phyloP scores from a whole-genome alignment of 164 flowering plant species.

The Tetrastigma voinierianum region DNA sequence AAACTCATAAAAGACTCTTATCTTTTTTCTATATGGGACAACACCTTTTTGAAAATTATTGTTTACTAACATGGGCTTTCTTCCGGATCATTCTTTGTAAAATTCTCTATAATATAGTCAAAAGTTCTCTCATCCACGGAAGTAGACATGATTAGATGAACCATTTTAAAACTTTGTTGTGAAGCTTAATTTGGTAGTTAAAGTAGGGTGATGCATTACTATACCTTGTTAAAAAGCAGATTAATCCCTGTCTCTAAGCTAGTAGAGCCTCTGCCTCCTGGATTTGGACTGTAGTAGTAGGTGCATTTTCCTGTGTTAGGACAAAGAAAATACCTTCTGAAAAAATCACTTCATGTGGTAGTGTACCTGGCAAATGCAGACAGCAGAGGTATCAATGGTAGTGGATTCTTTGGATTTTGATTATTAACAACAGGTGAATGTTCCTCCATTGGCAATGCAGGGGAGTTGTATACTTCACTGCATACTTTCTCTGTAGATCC shows the following conservation, averaged over 20 bases:
- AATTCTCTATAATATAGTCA: too few species aligned
- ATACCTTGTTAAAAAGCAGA: slow-evolving; percentile 85
- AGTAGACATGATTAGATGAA: too few species aligned
- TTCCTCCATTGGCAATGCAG: slow-evolving; percentile 90
- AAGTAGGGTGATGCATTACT: not conserved
- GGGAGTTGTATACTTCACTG: slow-evolving; percentile 80
- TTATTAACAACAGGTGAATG: slow-evolving; percentile 52
- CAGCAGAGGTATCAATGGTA: slow-evolving; percentile 58
- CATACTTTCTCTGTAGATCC: slow-evolving; percentile 84
- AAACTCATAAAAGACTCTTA: too few species aligned
- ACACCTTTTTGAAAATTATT: too few species aligned
- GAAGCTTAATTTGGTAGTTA: not conserved
- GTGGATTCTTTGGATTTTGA: slow-evolving; percentile 50
- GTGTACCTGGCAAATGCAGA: slow-evolving; percentile 91
- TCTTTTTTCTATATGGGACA: too few species aligned
- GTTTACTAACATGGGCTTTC: too few species aligned
- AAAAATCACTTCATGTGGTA: not conserved
- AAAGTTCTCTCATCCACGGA: too few species aligned
- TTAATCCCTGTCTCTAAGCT: slow-evolving; percentile 94
- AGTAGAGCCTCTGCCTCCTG: slow-evolving; percentile 95
- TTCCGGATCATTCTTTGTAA: too few species aligned
- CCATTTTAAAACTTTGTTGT: not conserved
- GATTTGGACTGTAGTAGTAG: slow-evolving; percentile 67
- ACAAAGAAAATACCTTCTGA: too few species aligned
- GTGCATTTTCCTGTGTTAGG: not conserved